A percentile compares a stretch with the other conserved stretches of the same genome.
Conservation (phyloP, 2,329 filamentous ascomycete species). For the Dothideomycetidae sp. region DNA sequence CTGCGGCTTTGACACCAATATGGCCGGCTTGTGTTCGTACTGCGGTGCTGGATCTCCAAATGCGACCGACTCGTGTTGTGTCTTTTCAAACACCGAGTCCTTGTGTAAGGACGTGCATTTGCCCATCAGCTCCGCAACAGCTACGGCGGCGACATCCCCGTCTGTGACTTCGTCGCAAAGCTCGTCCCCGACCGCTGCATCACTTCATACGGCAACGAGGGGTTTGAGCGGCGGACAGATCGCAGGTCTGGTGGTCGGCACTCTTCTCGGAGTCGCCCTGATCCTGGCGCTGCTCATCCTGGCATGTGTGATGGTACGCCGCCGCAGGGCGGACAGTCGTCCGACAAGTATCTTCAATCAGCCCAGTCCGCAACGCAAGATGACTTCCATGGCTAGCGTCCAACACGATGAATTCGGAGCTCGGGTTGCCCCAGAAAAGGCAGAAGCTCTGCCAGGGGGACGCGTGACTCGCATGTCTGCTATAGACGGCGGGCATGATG, state of each 20-base stretch:
- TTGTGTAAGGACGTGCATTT: slow-evolving; percentile 65
- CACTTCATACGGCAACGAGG: slow-evolving; percentile 18
- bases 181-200: slow-evolving; percentile 19
- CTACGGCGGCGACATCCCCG: slow-evolving; percentile 48
- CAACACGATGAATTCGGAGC: slow-evolving; percentile 23
- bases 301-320: slow-evolving; percentile 43
- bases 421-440: slow-evolving; percentile 22
- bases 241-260: slow-evolving; percentile 78
- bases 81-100: slow-evolving; percentile 59
- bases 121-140: slow-evolving; percentile 46
- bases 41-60: slow-evolving; percentile 74
- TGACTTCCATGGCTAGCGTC: slow-evolving; percentile 27
- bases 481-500: slow-evolving; percentile 48
- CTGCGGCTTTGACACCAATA: slow-evolving; percentile 66
- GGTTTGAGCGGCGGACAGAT: slow-evolving; percentile 73
- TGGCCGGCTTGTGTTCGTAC: slow-evolving; percentile 69
- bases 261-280: slow-evolving; percentile 54
- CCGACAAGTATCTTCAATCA: slow-evolving; percentile 75
- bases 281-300: slow-evolving; percentile 50
- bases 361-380: slow-evolving; percentile 50
- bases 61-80: slow-evolving; percentile 89
- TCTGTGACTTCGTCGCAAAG: slow-evolving; percentile 20
- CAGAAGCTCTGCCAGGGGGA: slow-evolving; percentile 68
- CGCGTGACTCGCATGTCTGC: slow-evolving; percentile 94
- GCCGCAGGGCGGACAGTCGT: slow-evolving; percentile 44